Base-by-base conservation (phyloP, 2,329 filamentous ascomycete genomes). In the Ophioceras dolichostomum region DNA sequence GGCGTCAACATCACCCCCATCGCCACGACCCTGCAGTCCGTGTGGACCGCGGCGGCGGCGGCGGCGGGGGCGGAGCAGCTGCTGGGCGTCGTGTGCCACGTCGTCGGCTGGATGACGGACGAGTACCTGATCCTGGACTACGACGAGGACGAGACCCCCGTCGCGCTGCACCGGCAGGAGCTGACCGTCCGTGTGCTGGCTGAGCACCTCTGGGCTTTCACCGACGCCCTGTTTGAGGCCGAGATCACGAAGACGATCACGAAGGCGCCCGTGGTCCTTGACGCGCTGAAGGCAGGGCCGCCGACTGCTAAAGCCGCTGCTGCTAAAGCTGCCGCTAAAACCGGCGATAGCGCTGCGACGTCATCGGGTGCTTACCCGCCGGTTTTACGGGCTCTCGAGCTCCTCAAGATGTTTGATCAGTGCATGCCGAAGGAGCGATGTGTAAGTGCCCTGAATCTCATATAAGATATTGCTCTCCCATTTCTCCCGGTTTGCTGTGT, bases 361-460 rank as follows among this genome's bases (percentile, higher is more conserved):
- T 68, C 69, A 2, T 73, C 73, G 2, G 76, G 73, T 44, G 70
- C 73, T 0, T 69, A 73, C 44, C 70, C 73, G 0, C 60, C 72
- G 2, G 69, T 76, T 6, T 75, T 70, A 47, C 64, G 63, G 21
- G 74, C 75, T 0, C 58, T 77, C 9, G 70, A 74, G 43, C 57
- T 80, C 16, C 54, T 80, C 8, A 59, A 65, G 40, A 65, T 76
- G 67, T 79, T 79, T 47, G 76, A 79, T 44, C 70, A 72, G 43
- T 68, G 69, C 28, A 76, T 77, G 71, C 73, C 73, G 1, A 77
- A 76, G 37, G 73, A 77, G 48, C 62, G 73, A 55, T 73, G 70
- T 45, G 72, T 76, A 59, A 59, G 70, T 62, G 3, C 26, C 9
- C 13, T n/a, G n/a, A n/a, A n/a, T n/a, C n/a, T n/a, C n/a, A n/a